A percentile compares a stretch with the other conserved stretches of the same genome.
Conservation (phyloP, 2,329 filamentous ascomycete species). For the Coniochaeta hoffmannii region DNA sequence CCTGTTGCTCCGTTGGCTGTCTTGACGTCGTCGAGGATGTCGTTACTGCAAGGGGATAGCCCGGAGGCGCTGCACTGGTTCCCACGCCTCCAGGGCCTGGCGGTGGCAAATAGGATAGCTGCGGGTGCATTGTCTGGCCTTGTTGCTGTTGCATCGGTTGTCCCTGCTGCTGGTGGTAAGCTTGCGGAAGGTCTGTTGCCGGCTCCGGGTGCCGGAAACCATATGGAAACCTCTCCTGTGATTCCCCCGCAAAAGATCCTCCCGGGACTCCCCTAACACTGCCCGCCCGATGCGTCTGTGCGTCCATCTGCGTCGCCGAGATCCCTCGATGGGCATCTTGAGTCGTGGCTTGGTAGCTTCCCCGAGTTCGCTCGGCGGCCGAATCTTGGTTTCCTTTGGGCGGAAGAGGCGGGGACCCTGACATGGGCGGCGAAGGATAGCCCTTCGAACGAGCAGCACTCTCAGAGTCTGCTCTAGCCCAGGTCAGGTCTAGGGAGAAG, state of each 20-base stretch:
- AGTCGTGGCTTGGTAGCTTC: conserved; percentile 35
- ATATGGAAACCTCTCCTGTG: conserved; percentile 31
- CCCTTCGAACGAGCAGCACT: conserved; percentile 47
- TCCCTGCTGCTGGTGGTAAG: conserved; percentile 20
- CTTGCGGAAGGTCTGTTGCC: conserved; percentile 21
- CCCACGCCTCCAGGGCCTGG: conserved; percentile 17
- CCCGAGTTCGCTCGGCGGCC: conserved; percentile 42
- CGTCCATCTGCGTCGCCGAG: conserved; percentile 27
- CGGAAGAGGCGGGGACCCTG: conserved; percentile 57
- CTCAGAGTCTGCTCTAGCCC: conserved; percentile 47
- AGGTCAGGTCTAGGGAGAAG: conserved; percentile 48
- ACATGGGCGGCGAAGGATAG: conserved; percentile 70
- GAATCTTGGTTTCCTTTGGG: conserved; percentile 51
- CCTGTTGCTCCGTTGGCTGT: conserved; percentile 17
- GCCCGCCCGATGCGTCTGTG: conserved; percentile 19
- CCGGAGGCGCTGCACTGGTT: conserved; percentile 24
- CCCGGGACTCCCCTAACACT: conserved; percentile 19
- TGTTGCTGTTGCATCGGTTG: conserved; percentile 23
- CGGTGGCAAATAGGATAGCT: conserved; percentile 16
- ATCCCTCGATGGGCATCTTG: conserved; percentile 45
- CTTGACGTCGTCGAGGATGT: neutral
- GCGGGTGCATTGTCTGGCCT: conserved; percentile 22
- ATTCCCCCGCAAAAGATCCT: conserved; percentile 30
- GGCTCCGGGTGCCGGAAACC: conserved; percentile 31
- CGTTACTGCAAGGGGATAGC: conserved; percentile 21